Evolutionary conservation across 2,329 filamentous ascomycete species (phyloP), one percentile per base, ranked within the genome.

Genomic region (Daldinia eschscholtzii): DNA sequence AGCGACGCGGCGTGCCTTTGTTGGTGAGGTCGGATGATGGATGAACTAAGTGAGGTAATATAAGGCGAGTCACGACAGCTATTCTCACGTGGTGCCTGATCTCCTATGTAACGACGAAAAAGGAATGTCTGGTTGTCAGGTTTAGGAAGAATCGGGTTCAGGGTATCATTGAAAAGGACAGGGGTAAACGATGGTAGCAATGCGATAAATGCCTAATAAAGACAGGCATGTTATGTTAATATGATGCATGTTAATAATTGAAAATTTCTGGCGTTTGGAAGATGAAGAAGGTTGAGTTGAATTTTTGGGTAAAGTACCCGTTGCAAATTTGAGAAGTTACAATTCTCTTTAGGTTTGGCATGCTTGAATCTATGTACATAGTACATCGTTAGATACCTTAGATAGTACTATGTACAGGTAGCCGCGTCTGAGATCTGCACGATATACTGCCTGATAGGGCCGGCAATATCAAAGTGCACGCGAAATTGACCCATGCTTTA

Each of bases 341-440:
- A 35, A 35, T 35, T 35, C 7, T 9, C 10, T 6, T 35, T 35
- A 35, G 33, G 33, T 35, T 33, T 33, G 6, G 2, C 23, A 10
- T 50, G 46, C 26, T 48, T 50, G 26, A 6, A 23, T 30, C 26
- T 18, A 33, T 33, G 46, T 52, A 52, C 3, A 33, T 13, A 30
- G 26, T 42, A 42, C 41, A 42, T 42, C 6, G 4, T 7, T 28
- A 15, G 23, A 7, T 48, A 26, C 6, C n/a, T 20, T 28, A 15
- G 23, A 7, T 48, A 26, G 23, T 37, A 48, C 23, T 30, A 55
- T 20, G 26, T 37, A 18, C 60, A 37, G 39, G 57, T 59, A 65
- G 67, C 70, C 70, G 60, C 67, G 70, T 70, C 61, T 70, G 64
- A 50, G 64, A 72, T 70, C 70, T 72, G 67, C 70, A 72, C 55